These are phyloP conservation scores for Geranium incanum DNA, from an alignment of 441 rosid species.

Conservation along the genomic window DNA sequence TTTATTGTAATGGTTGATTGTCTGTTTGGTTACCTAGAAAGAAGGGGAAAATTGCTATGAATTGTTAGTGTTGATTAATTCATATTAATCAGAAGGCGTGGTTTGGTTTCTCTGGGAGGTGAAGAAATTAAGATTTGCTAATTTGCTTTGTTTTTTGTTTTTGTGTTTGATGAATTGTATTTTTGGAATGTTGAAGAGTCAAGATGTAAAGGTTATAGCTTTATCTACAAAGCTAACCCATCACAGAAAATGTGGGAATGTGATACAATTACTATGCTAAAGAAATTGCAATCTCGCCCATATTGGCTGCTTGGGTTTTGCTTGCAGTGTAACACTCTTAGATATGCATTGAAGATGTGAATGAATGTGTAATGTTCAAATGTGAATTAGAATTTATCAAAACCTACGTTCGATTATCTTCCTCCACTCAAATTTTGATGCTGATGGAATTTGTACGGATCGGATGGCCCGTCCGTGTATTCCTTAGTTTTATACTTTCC, in stretches of 20 bases:
- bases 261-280: neutral
- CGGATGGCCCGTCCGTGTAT: neutral
- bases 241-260: neutral
- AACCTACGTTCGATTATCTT: neutral
- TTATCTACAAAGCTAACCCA: neutral
- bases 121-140: neutral
- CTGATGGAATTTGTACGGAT: neutral
- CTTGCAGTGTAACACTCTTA: neutral
- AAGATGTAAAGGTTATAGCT: neutral
- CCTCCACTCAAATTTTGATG: neutral
- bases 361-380: neutral
- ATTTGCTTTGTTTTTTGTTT: no score
- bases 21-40: neutral
- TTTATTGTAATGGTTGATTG: neutral
- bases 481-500: neutral
- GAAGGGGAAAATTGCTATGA: no score
- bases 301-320: neutral
- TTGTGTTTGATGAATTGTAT: neutral
- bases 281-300: neutral
- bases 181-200: neutral
- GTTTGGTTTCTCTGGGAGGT: neutral
- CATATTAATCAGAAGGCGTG: no score
- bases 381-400: neutral
- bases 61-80: neutral
- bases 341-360: neutral